Conservation (phyloP, 768 basidiomycete genomes). For the Leccinum aurantiacum region DNA sequence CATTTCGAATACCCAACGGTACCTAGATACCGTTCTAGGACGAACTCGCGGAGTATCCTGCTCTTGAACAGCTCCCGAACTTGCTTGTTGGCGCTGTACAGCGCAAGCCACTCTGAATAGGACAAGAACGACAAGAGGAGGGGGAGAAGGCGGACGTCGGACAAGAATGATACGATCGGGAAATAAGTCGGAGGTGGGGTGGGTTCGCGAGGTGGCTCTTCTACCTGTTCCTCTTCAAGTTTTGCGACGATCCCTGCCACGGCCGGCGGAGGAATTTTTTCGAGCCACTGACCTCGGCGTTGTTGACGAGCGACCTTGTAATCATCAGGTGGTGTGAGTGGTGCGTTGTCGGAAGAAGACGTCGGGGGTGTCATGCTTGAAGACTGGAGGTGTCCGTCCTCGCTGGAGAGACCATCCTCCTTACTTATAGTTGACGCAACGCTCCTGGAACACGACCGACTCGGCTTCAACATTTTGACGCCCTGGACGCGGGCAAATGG, state of each 20-base stretch:
- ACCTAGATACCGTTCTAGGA: slow-evolving; percentile 66
- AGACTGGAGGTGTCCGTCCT: slow-evolving; percentile 5
- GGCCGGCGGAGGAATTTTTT: slow-evolving; percentile 38
- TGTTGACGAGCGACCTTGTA: slow-evolving; percentile 42
- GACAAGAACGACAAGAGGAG: slow-evolving; percentile 57
- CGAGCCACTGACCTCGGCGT: slow-evolving; percentile 41
- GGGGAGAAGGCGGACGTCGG: slow-evolving; percentile 51
- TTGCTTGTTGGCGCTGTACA: slow-evolving; percentile 57
- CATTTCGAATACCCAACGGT: slow-evolving; percentile 76
- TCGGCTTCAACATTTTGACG: slow-evolving; percentile 45
- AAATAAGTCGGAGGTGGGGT: slow-evolving; percentile 37
- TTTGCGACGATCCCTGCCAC: slow-evolving; percentile 34
- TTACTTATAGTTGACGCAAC: not conserved
- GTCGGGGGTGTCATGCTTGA: not conserved
- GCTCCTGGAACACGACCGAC: slow-evolving; percentile 7
- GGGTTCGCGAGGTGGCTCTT: slow-evolving; percentile 21
- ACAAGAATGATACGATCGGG: slow-evolving; percentile 57
- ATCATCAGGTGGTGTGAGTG: slow-evolving; percentile 33
- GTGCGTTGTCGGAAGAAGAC: slow-evolving; percentile 1
- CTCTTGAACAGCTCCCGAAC: slow-evolving; percentile 52
- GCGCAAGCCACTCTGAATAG: slow-evolving; percentile 71
- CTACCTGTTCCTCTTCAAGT: slow-evolving; percentile 17
- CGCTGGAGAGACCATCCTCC: slow-evolving; percentile 7
- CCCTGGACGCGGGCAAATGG: slow-evolving; percentile 57
- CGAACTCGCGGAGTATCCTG: slow-evolving; percentile 55